These are phyloP conservation scores for Lactifluus subvellereus DNA, from an alignment of 768 basidiomycete genomes.

Conservation along the genomic window DNA sequence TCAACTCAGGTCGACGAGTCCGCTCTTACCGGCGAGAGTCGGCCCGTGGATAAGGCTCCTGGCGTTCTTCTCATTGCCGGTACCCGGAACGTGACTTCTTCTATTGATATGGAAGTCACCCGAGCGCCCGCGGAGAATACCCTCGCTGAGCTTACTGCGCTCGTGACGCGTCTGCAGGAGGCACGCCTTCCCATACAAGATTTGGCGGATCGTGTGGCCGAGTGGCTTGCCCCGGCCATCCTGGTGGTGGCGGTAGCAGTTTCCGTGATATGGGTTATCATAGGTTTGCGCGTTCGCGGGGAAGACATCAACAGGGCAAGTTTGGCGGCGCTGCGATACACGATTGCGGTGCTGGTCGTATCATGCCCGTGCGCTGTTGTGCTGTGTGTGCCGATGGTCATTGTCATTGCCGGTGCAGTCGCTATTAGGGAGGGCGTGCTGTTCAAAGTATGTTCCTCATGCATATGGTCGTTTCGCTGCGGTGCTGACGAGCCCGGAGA, in stretches of 20 bases:
- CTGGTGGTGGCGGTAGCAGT: conserved; percentile 36
- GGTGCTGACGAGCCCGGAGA: conserved; percentile 7
- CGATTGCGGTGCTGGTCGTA: conserved; percentile 46
- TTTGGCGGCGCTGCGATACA: conserved; percentile 42
- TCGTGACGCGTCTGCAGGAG: conserved; percentile 35
- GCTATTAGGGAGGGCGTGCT: conserved; percentile 32
- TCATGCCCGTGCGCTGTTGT: conserved; percentile 48
- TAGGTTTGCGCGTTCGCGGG: conserved; percentile 31
- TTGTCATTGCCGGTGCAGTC: conserved; percentile 32
- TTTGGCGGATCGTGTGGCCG: conserved; percentile 46
- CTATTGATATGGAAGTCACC: conserved; percentile 33
- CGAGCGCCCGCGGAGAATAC: conserved; percentile 39
- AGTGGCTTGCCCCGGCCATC: conserved; percentile 45
- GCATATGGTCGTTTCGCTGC: neutral
- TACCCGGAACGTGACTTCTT: conserved; percentile 34
- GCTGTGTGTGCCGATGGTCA: conserved; percentile 35
- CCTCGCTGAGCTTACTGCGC: conserved; percentile 34
- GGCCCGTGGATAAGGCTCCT: conserved; percentile 33
- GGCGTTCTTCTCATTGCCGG: conserved; percentile 37
- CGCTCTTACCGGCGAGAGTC: conserved; percentile 39
- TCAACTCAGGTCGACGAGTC: conserved; percentile 39
- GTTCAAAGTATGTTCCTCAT: conserved; percentile 26
- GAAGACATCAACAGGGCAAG: conserved; percentile 28
- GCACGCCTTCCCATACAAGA: conserved; percentile 38
- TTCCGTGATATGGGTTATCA: conserved; percentile 35